Evolutionary conservation across 192 early-diverging fungal genomes (phyloP), one percentile per base, ranked within the genome.

Genomic region (Umbelopsis sp.): DNA sequence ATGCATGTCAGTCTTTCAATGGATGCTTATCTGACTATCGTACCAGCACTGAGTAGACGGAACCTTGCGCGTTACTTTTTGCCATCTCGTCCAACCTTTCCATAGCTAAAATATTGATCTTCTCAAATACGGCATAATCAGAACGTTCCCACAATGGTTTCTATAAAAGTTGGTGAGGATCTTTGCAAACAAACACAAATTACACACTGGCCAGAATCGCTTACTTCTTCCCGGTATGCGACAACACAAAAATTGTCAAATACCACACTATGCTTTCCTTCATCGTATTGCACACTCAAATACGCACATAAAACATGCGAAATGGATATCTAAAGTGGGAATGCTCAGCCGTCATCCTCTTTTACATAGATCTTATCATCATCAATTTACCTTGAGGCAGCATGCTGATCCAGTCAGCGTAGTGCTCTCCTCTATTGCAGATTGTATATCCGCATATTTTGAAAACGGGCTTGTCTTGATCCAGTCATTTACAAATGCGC

Each of bases 81-180:
- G 56, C 56, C 31, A 62, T 62, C 56, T 62, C 56, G n/a, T 62
- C 56, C 31, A 62, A n/a, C 29, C 29, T 62, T 16, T 62, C 56
- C 29, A 62, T 20, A 4, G 56, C 56, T 26, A 62, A 26, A 34
- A 62, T 62, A 62, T 62, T 62, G 0, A 62, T 62, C 29, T 62
- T 62, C 26, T 29, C 26, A 62, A 62, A 62, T 7, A 62, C 56
- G 4, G 56, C 26, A 32, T 62, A 62, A n/a, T 62, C 29, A 20
- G 56, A 62, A 11, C 56, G 56, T n/a, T 62, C 56, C 56, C 56
- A 62, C 34, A 62, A 34, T 34, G 56, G 26, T 62, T 62, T 62
- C 56, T 62, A 32, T 12, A 8, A 11, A 56, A 34, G 11, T 5
- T 6, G n/a, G 34, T 62, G 56, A 34, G 14, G 34, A 20, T 2